Evolutionary conservation across 2,329 filamentous ascomycete genomes (phyloP).

Genomic region (Fusarium sp.): DNA sequence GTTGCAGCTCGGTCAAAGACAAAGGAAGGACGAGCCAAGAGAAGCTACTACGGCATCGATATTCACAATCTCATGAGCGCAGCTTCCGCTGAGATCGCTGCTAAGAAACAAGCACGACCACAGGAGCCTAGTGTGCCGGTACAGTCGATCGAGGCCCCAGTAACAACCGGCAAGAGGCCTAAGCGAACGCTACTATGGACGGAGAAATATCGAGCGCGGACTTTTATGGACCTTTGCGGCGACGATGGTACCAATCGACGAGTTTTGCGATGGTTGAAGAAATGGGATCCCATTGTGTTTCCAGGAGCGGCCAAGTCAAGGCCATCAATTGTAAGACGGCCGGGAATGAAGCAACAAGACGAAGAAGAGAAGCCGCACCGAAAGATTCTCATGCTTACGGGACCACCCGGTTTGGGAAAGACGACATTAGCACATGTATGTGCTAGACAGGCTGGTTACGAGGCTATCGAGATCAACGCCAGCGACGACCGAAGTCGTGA

Average conservation of each 20-base stretch:
- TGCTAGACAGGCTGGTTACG: constrained; percentile 93
- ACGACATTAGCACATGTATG: constrained; percentile 97
- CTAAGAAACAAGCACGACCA: constrained; percentile 44
- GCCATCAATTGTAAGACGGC: constrained; percentile 55
- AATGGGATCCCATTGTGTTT: constrained; percentile 94
- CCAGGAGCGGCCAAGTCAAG: constrained; percentile 77
- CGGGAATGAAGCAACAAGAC: constrained; percentile 55
- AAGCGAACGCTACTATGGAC: constrained; percentile 83
- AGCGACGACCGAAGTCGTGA: constrained; percentile 92
- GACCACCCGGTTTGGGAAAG: constrained; percentile 93
- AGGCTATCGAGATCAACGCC: constrained; percentile 96
- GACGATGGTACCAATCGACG: constrained; percentile 93
- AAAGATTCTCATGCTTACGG: constrained; percentile 91
- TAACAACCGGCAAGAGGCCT: constrained; percentile 50
- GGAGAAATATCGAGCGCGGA: constrained; percentile 94
- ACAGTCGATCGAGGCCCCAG: constrained; percentile 56
- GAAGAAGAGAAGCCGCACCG: constrained; percentile 82
- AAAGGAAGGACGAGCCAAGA: constrained; percentile 75
- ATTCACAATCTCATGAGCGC: constrained; percentile 86
- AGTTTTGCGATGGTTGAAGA: constrained; percentile 93
- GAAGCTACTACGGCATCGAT: constrained; percentile 91
- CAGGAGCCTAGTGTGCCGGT: constrained; percentile 50
- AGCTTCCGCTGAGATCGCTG: constrained; percentile 69
- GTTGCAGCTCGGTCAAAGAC: constrained; percentile 75
- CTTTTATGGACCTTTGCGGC: constrained; percentile 92